A percentile compares a stretch with the other conserved stretches of the same genome.
These are phyloP conservation scores for Erysimum cheiranthoides DNA, from an alignment of 345 rosid genomes.

Conservation along the genomic window DNA sequence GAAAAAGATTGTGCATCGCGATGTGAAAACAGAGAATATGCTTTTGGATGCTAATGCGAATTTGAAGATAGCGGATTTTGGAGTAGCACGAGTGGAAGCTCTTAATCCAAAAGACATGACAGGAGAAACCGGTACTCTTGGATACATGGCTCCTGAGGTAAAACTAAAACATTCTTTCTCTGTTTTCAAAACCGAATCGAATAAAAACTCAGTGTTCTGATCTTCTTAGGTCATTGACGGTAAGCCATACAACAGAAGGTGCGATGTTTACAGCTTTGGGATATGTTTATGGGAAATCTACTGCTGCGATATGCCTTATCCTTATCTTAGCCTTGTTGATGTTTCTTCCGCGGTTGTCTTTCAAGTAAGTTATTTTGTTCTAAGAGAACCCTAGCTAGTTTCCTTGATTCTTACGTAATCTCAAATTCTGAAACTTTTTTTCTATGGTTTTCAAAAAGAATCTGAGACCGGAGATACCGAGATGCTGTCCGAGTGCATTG, in stretches of 20 bases:
- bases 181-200: background rate
- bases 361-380: constrained; percentile 57
- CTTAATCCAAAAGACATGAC: constrained; percentile 95
- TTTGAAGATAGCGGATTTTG: constrained; percentile 95
- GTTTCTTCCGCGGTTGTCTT: constrained; percentile 83
- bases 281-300: constrained; percentile 97
- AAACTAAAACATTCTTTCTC: background rate
- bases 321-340: constrained; percentile 82
- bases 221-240: constrained; percentile 79
- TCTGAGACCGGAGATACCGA: constrained; percentile 84
- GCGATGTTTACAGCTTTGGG: constrained; percentile 97
- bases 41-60: constrained; percentile 63
- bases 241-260: constrained; percentile 88
- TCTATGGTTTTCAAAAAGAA: constrained; percentile 52
- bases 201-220: background rate
- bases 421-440: background rate
- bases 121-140: constrained; percentile 96
- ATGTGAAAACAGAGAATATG: constrained; percentile 96
- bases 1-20: constrained; percentile 90
- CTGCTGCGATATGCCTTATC: constrained; percentile 95
- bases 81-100: constrained; percentile 98
- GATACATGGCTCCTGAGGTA: constrained; percentile 99
- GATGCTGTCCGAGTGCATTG: constrained; percentile 80
- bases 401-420: constrained; percentile 18
- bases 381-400: constrained; percentile 10